These are phyloP conservation scores for Candida pseudofarinosa DNA, from an alignment of 805 yeast species.

Conservation along the genomic window DNA sequence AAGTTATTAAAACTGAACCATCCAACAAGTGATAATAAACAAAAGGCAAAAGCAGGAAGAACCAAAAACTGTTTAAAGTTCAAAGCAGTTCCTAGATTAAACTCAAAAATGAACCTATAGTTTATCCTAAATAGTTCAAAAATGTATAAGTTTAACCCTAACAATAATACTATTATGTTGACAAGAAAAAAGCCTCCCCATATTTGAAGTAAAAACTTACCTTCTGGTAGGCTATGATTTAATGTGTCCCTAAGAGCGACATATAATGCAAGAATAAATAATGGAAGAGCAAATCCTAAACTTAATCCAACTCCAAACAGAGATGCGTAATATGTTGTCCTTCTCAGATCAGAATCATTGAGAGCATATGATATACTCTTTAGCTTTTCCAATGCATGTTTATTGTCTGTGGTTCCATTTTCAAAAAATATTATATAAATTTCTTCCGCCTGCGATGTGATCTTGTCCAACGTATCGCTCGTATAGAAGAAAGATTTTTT, in stretches of 20 bases:
- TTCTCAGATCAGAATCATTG: constrained; percentile 24
- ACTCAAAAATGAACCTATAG: constrained; percentile 89
- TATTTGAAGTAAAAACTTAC: constrained; percentile 64
- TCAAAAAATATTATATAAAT: constrained; percentile 64
- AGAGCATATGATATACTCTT: constrained; percentile 40
- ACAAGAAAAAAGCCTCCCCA: constrained; percentile 89
- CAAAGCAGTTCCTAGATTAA: constrained; percentile 62
- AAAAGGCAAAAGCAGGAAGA: constrained; percentile 57
- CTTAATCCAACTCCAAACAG: constrained; percentile 63
- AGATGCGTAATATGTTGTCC: constrained; percentile 32
- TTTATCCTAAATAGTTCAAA: constrained; percentile 79
- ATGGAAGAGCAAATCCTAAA: constrained; percentile 67
- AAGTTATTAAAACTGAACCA: constrained; percentile 76
- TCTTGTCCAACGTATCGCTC: constrained; percentile 63
- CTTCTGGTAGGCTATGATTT: constrained; percentile 46
- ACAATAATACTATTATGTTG: constrained; percentile 54
- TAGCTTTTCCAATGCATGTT: constrained; percentile 67
- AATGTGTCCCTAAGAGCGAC: constrained; percentile 43
- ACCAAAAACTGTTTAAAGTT: constrained; percentile 64
- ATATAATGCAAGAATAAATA: constrained; percentile 57
- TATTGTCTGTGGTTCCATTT: constrained; percentile 46
- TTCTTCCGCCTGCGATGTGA: constrained; percentile 62
- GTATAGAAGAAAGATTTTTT: constrained; percentile 50
- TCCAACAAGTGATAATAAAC: constrained; percentile 54
- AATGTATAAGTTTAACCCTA: constrained; percentile 64